Conservation (phyloP, 2,329 filamentous ascomycete species). For the Clarireedia hainanense region DNA sequence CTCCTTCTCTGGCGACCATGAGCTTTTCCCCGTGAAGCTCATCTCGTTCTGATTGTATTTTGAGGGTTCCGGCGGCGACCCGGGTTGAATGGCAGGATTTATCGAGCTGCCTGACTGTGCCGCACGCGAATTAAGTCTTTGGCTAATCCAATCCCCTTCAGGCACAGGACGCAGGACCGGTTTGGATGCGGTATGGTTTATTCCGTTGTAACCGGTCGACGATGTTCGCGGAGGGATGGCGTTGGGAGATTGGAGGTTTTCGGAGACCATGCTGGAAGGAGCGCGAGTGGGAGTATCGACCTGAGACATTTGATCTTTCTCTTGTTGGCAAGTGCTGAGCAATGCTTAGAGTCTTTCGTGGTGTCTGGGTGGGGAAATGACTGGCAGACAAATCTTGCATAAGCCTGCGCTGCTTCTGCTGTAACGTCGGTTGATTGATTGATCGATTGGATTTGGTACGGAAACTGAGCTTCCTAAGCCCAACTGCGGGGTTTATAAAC, state of each 20-base stretch:
- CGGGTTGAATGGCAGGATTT: conserved; percentile 21
- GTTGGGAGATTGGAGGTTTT: conserved; percentile 43
- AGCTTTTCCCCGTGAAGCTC: conserved; percentile 26
- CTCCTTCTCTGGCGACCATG: conserved; percentile 69
- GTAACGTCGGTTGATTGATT: too few species aligned
- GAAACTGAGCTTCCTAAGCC: too few species aligned
- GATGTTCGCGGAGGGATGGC: conserved; percentile 68
- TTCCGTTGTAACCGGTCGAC: conserved; percentile 45
- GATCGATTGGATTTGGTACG: too few species aligned
- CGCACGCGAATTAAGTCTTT: conserved; percentile 26
- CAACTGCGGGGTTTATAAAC: too few species aligned
- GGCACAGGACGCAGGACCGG: conserved; percentile 45
- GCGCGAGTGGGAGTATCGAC: not conserved
- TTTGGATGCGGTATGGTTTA: conserved; percentile 21
- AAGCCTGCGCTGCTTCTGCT: too few species aligned
- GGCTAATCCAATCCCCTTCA: conserved; percentile 54
- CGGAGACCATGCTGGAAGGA: conserved; percentile 17
- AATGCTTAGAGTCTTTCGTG: not conserved
- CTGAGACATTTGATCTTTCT: conserved; percentile 1
- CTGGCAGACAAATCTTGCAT: too few species aligned
- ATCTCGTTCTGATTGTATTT: conserved; percentile 25
- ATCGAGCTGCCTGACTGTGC: conserved; percentile 14
- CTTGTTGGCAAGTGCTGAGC: not conserved
- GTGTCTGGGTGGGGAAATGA: not conserved
- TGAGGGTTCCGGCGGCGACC: conserved; percentile 17